A percentile compares a stretch with the other conserved stretches of the same genome.
These are phyloP conservation scores for Jamesozyma gamospora DNA, from an alignment of 805 yeast genomes.

Conservation along the genomic window DNA sequence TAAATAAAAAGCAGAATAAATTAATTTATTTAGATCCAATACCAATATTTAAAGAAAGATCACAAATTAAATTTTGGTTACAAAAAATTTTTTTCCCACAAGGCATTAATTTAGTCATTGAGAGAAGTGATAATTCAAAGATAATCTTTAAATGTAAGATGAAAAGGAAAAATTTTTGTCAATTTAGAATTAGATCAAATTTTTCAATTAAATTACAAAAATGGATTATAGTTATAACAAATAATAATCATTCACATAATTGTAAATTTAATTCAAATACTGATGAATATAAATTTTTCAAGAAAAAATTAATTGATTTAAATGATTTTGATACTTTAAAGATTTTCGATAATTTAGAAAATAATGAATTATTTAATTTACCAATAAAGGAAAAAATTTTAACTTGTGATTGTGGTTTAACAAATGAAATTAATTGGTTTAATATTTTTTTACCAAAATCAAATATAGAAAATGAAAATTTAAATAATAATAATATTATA, in stretches of 20 bases:
- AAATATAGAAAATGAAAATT: constrained; percentile 6
- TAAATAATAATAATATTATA: constrained; percentile 1
- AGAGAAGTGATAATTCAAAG: constrained; percentile 48
- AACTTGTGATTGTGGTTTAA: constrained; percentile 30
- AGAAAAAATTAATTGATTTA: constrained; percentile 16
- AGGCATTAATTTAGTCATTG: constrained; percentile 48
- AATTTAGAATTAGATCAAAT: constrained; percentile 55
- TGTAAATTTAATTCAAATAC: constrained; percentile 26
- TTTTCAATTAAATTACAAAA: constrained; percentile 39
- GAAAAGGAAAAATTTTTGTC: constrained; percentile 35
- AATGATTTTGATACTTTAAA: constrained; percentile 24
- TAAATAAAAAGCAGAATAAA: constrained; percentile 23
- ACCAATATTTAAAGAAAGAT: constrained; percentile 32
- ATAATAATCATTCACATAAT: constrained; percentile 49
- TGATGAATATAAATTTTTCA: constrained; percentile 27
- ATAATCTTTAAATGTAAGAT: constrained; percentile 52
- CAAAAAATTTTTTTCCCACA: constrained; percentile 35
- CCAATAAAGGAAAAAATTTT: constrained; percentile 25
- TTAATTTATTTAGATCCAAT: constrained; percentile 30
- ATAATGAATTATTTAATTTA: constrained; percentile 21
- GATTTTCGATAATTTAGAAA: constrained; percentile 27
- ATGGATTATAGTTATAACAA: constrained; percentile 54
- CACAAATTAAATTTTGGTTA: constrained; percentile 53
- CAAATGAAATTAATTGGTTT: constrained; percentile 26
- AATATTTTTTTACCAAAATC: constrained; percentile 23